These are phyloP conservation scores for Kodamaea neixiangensis DNA, from an alignment of 805 yeast species.

Conservation along the genomic window DNA sequence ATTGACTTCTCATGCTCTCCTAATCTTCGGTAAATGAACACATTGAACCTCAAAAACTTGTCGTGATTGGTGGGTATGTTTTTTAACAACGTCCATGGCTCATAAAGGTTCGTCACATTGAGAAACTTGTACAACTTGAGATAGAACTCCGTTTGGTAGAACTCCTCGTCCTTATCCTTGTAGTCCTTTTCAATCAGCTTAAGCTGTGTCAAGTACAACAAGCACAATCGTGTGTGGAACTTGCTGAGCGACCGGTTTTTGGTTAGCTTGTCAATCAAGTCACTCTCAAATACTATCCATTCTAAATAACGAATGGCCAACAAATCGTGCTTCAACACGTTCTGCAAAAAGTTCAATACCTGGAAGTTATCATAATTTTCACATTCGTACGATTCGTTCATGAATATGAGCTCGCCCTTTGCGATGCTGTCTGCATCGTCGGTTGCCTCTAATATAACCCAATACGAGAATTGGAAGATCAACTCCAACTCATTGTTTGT, in stretches of 20 bases:
- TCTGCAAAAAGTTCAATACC: slow-evolving; percentile 54
- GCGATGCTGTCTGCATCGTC: slow-evolving; percentile 6
- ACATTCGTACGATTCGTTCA: slow-evolving; percentile 63
- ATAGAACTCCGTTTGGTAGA: slow-evolving; percentile 23
- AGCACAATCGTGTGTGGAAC: slow-evolving; percentile 37
- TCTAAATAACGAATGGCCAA: slow-evolving; percentile 46
- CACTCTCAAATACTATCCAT: slow-evolving; percentile 43
- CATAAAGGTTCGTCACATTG: slow-evolving; percentile 31
- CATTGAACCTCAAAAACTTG: slow-evolving; percentile 46
- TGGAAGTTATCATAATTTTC: slow-evolving; percentile 54
- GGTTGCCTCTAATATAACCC: slow-evolving; percentile 44
- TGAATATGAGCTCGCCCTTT: slow-evolving; percentile 54
- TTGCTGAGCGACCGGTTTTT: slow-evolving; percentile 21
- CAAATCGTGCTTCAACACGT: slow-evolving; percentile 20
- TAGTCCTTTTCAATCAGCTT: slow-evolving; percentile 14
- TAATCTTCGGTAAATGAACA: slow-evolving; percentile 58
- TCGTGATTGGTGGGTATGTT: slow-evolving; percentile 35
- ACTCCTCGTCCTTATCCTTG: slow-evolving; percentile 10
- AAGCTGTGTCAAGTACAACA: slow-evolving; percentile 32
- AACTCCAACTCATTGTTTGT: slow-evolving; percentile 50
- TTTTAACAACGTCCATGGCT: slow-evolving; percentile 38
- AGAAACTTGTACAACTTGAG: slow-evolving; percentile 36
- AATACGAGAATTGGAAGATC: slow-evolving; percentile 56
- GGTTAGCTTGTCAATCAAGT: slow-evolving; percentile 22
- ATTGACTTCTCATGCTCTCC: slow-evolving; percentile 66